Evolutionary conservation across 306 rosid species (phyloP), one percentile per base, ranked within the genome.

Genomic region (cucumber (Cucumis sativus)): DNA sequence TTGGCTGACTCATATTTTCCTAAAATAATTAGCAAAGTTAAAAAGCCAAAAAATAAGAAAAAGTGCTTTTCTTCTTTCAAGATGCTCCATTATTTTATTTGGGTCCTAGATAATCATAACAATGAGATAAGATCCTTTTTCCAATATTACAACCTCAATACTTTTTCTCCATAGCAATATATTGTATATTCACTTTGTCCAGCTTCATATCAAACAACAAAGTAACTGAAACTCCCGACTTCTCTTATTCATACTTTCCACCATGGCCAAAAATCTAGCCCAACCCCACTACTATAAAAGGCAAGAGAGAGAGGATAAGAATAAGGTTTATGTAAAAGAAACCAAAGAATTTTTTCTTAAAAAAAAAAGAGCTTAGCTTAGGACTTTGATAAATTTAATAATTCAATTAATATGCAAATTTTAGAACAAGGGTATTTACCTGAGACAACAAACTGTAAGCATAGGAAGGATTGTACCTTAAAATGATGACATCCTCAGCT

Each of bases 121-220:
- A 69, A 69, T 45, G 39, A 45, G 75, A 45, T 69, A 69, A 69
- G 75, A 45, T 67, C 57, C 75, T 45, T 69, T 69, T 69, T 69
- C 57, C 75, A 69, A 69, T 57, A 45, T 21, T 43, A 21, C 57
- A 69, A 43, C 75, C 75, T 69, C 39, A 69, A 1, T 20, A 3
- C 11, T 15, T 23, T 69, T 69, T 45, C 75, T 69, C 75, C n/a
- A 10, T 40, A 10, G 54, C 73, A 67, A 66, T 66, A 66, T 10
- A 39, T 66, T 66, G 52, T 40, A 66, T 68, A 21, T 43, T 68
- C 74, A 68, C 74, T 43, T 67, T 40, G 73, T 67, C 74, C 55
- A 67, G 35, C 74, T 67, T 67, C 74, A 67, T 67, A 37, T 65
- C 72, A 65, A 37, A 37, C 72, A 65, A 39, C 7, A 66, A 68